Conservation (phyloP, 2,329 filamentous ascomycete genomes). For the Venturia pyrina region DNA sequence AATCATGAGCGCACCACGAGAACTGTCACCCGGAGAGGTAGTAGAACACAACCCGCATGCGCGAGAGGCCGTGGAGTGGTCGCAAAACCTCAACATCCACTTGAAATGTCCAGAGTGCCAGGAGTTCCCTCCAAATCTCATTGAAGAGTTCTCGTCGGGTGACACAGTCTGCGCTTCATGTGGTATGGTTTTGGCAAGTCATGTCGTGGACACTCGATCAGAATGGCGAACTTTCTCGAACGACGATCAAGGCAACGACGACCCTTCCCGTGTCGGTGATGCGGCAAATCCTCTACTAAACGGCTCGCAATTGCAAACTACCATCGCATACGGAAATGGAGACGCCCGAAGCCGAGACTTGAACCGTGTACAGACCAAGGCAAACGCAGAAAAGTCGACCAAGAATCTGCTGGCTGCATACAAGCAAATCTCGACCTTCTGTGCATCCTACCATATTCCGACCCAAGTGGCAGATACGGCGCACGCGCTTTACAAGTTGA, state of each 20-base stretch:
- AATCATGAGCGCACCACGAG: slow-evolving; percentile 3
- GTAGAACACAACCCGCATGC: slow-evolving; percentile 1
- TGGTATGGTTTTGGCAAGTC: slow-evolving; percentile 79
- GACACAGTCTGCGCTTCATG: slow-evolving; percentile 91
- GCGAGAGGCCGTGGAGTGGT: slow-evolving; percentile 42
- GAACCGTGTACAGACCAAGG: slow-evolving; percentile 74
- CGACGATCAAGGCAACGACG: slow-evolving; percentile 91
- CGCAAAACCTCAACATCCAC: slow-evolving; percentile 77
- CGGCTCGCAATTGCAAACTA: slow-evolving; percentile 79
- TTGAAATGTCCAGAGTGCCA: slow-evolving; percentile 86
- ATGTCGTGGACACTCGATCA: slow-evolving; percentile 88
- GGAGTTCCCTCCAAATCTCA: slow-evolving; percentile 80
- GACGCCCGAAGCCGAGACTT: slow-evolving; percentile 64
- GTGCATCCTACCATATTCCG: slow-evolving; percentile 73
- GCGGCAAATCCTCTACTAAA: slow-evolving; percentile 82
- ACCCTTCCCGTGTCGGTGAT: slow-evolving; percentile 96
- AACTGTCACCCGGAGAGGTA: slow-evolving; percentile 11
- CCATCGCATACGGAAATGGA: slow-evolving; percentile 72
- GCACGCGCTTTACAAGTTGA: slow-evolving; percentile 91
- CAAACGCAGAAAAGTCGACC: slow-evolving; percentile 70
- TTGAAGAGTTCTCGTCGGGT: slow-evolving; percentile 84
- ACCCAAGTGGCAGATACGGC: slow-evolving; percentile 77
- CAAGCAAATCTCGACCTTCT: slow-evolving; percentile 79
- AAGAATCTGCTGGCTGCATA: slow-evolving; percentile 73
- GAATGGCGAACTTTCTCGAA: slow-evolving; percentile 99